A percentile compares a stretch with the other conserved stretches of the same genome.
phyloP scores from a whole-genome alignment of 768 basidiomycete genomes.

The Rhizopogon sp. region DNA sequence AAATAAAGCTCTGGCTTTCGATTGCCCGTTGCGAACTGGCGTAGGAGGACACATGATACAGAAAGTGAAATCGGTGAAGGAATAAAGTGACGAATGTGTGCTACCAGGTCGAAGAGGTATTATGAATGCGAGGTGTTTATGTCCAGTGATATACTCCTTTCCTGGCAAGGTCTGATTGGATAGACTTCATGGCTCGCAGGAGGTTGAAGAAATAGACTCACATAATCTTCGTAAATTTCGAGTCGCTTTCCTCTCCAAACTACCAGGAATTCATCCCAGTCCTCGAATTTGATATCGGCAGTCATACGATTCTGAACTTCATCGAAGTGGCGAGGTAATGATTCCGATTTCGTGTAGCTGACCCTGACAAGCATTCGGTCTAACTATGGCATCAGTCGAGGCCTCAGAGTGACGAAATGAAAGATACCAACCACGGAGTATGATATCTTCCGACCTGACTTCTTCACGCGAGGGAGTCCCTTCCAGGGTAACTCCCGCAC shows the following conservation, averaged over 20 bases:
- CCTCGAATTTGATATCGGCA: slow-evolving; percentile 53
- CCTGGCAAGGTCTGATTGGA: slow-evolving; percentile 50
- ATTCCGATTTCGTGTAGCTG: slow-evolving; percentile 54
- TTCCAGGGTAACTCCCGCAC: slow-evolving; percentile 50
- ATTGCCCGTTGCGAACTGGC: slow-evolving; percentile 30
- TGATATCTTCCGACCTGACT: slow-evolving; percentile 42
- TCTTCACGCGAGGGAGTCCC: slow-evolving; percentile 17
- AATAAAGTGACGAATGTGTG: slow-evolving; percentile 81
- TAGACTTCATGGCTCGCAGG: background rate
- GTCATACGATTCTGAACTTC: slow-evolving; percentile 64
- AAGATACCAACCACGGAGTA: slow-evolving; percentile 64
- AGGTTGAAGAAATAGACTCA: slow-evolving; percentile 30
- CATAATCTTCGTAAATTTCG: slow-evolving; percentile 85
- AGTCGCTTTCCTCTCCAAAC: slow-evolving; percentile 74
- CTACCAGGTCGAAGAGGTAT: slow-evolving; percentile 62
- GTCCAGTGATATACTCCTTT: slow-evolving; percentile 61
- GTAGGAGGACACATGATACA: slow-evolving; percentile 66
- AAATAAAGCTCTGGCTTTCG: slow-evolving; percentile 45
- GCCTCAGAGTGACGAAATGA: background rate
- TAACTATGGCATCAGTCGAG: slow-evolving; percentile 28
- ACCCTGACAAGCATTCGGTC: slow-evolving; percentile 89
- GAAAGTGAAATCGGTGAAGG: slow-evolving; percentile 81
- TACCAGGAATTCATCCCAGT: slow-evolving; percentile 81
- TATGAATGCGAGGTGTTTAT: slow-evolving; percentile 74
- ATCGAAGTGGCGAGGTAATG: slow-evolving; percentile 49